Evolutionary conservation across 805 yeast genomes (phyloP), one percentile per base, ranked within the genome.

Genomic region (Clavispora fructus): DNA sequence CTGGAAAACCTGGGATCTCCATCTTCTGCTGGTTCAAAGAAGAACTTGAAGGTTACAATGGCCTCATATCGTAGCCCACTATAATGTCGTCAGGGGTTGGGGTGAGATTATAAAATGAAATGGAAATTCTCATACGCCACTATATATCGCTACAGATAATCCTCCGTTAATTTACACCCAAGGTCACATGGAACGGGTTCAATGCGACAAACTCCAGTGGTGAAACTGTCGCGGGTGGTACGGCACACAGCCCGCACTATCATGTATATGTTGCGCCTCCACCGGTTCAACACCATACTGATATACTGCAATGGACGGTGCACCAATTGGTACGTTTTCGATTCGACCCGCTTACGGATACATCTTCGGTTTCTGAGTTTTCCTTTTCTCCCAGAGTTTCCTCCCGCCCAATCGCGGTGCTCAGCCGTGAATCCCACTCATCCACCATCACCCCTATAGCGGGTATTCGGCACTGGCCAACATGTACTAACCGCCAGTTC

Each of bases 401-500:
- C n/a, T n/a, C 10, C 9, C 35, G 31, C 31, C n/a, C n/a, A 27
- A 27, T 27, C 8, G 29, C 29, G 29, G 2, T 8, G 9, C 29
- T 10, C 9, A 4, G 11, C 6, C 29, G 9, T 27, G 29, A 27
- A 29, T 29, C n/a, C 2, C 32, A 8, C 29, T 9, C 9, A 9
- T n/a, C 17, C 35, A 31, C 10, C 16, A 12, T 17, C 37, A 33
- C 37, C 37, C 37, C 37, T 33, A 33, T 33, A 33, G 37, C 37
- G 37, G 16, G 25, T 6, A 9, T 33, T 25, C 37, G 37, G 23
- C 37, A 9, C 16, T 33, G 37, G 11, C 37, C 25, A 17, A 17
- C 37, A 17, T 30, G 4, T 44, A 52, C 54, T 54, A 57, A 56
- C 53, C 35, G 30, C 44, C 40, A 79, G 99, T 94, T 58, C 87